Evolutionary conservation across 495 filamentous ascomycete genomes (phyloP), one percentile per base, ranked within the genome.

Genomic region (Collariella sp.): DNA sequence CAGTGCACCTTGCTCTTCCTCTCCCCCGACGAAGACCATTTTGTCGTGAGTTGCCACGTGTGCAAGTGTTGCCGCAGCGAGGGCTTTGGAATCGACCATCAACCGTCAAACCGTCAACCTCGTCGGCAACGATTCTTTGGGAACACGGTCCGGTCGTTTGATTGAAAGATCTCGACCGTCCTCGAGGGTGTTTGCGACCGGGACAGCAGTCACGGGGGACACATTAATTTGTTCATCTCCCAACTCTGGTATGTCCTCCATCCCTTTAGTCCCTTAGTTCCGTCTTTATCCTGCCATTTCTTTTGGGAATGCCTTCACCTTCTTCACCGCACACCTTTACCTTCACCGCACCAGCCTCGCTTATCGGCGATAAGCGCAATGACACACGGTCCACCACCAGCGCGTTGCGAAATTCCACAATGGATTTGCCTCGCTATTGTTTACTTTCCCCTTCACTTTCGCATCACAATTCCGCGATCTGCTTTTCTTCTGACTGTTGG

Each of bases 161-260:
- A 62, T 72, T 59, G 69, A 67, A 62, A 72, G 53, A 71, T 71
- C 64, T 60, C 51, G 57, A 56, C 52, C 47, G 16, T 55, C 36
- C 16, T 48, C 20, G 35, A 58, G 52, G 59, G 60, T 57, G 64
- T 52, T 61, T 62, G 57, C 44, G 54, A 47, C 62, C n/a, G n/a
- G 68, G 68, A 68, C 70, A 74, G 63, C 62, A 64, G 58, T 71
- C 69, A 69, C 73, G 83, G 89, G 90, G 88, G 91, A 96, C 84
- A 89, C 91, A 96, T 96, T 96, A 71, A 83, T 63, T 96, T 95
- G 91, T 95, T 87, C 78, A 87, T 95, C 90, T 95, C 89, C 87
- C 82, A 75, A 76, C 76, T 69, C 79, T 76, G 83, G 86, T 88
- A 87, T 83, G 87, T 68, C 55, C 52, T 54, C 45, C 46, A 47